Evolutionary conservation across 108 stramenopile genomes (phyloP).

Genomic region (Fistulifera pelliculosa): DNA sequence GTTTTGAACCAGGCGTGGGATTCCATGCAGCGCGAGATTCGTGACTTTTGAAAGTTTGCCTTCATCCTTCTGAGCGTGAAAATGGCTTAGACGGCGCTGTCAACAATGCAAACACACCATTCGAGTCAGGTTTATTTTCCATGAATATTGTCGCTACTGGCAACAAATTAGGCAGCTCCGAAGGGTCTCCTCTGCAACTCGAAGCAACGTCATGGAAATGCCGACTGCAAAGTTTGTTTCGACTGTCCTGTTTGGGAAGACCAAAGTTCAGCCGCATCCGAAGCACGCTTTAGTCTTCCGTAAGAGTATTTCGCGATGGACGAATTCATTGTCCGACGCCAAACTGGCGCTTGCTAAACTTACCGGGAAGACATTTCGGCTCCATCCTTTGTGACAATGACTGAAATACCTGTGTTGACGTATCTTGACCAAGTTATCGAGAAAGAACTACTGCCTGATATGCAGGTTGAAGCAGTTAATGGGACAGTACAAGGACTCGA

Average conservation of each 20-base stretch:
- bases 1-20: constrained; percentile 46
- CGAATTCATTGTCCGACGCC: constrained; percentile 38
- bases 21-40: constrained; percentile 72
- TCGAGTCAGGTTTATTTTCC: constrained; percentile 56
- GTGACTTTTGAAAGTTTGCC: constrained; percentile 62
- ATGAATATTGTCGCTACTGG: constrained; percentile 43
- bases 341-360: constrained; percentile 46
- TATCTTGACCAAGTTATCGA: constrained; percentile 79
- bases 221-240: constrained; percentile 55
- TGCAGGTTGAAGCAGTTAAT: constrained; percentile 82
- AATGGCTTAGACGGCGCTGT: background rate
- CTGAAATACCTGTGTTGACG: constrained; percentile 54
- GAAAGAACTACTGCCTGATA: constrained; percentile 63
- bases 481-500: constrained; percentile 73
- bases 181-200: constrained; percentile 24
- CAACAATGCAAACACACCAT: constrained; percentile 5
- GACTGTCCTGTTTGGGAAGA: constrained; percentile 61
- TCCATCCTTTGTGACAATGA: constrained; percentile 26
- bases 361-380: constrained; percentile 69
- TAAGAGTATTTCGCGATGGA: constrained; percentile 58
- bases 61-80: constrained; percentile 11
- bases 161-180: constrained; percentile 5
- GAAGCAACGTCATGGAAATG: constrained; percentile 28
- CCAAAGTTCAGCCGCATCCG: constrained; percentile 53
- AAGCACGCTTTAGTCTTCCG: constrained; percentile 77